A percentile compares a stretch with the other conserved stretches of the same genome.
These are phyloP conservation scores for Epicoccum nigrum DNA, from an alignment of 2,329 filamentous ascomycete species.

Conservation along the genomic window DNA sequence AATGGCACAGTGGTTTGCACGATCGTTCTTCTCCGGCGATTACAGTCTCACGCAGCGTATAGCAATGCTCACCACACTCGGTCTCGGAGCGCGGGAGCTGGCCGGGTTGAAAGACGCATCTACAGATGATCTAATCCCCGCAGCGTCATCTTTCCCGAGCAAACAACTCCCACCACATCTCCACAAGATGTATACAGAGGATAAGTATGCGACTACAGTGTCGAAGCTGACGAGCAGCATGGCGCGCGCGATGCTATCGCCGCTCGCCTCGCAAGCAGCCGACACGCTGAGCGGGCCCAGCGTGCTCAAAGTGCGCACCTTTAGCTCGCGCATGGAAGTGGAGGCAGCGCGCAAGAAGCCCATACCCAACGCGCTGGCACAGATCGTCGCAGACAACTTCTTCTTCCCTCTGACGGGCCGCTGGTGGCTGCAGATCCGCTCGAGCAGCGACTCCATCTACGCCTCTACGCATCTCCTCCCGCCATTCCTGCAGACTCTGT, in stretches of 20 bases:
- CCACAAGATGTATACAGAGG: slow-evolving; percentile 69
- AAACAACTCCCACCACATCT: slow-evolving; percentile 77
- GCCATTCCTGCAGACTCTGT: slow-evolving; percentile 84
- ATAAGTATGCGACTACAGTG: slow-evolving; percentile 61
- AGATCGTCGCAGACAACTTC: slow-evolving; percentile 75
- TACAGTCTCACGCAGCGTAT: slow-evolving; percentile 86
- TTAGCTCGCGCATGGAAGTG: slow-evolving; percentile 76
- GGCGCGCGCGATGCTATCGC: slow-evolving; percentile 75
- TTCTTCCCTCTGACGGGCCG: slow-evolving; percentile 86
- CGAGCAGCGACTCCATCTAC: slow-evolving; percentile 62
- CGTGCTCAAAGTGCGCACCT: slow-evolving; percentile 85
- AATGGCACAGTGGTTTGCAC: slow-evolving; percentile 84
- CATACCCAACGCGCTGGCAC: slow-evolving; percentile 78
- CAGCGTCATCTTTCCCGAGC: slow-evolving; percentile 70
- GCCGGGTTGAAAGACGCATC: slow-evolving; percentile 72
- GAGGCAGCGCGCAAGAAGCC: slow-evolving; percentile 64
- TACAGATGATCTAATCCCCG: slow-evolving; percentile 52
- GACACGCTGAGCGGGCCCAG: slow-evolving; percentile 81
- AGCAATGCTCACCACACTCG: slow-evolving; percentile 79
- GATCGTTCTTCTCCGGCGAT: slow-evolving; percentile 88
- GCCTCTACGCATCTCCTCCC: slow-evolving; percentile 77
- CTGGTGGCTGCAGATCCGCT: slow-evolving; percentile 71
- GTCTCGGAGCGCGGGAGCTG: slow-evolving; percentile 81
- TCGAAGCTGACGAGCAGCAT: slow-evolving; percentile 71
- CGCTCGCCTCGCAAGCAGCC: slow-evolving; percentile 80